These are phyloP conservation scores for Actinidia arguta DNA, from an alignment of 179 eudicot genomes.

Conservation along the genomic window DNA sequence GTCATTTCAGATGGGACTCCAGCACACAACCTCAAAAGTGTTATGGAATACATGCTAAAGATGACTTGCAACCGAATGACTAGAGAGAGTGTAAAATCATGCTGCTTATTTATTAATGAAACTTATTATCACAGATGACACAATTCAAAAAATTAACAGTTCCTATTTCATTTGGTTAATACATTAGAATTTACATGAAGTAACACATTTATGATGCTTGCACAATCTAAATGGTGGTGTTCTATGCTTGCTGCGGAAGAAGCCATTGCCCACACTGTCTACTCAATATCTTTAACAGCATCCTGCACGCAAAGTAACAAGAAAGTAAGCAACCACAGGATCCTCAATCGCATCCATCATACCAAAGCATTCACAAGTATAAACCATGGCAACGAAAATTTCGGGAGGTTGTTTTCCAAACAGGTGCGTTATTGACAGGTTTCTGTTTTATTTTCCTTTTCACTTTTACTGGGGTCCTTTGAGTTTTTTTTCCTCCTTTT, in stretches of 20 bases:
- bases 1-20: not conserved
- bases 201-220: not conserved
- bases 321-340: conserved; percentile 8
- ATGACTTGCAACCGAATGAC: not conserved
- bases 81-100: not conserved
- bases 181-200: conserved; percentile 13
- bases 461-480: not conserved
- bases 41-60: not conserved
- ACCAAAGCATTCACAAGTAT: not conserved
- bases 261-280: conserved; percentile 19
- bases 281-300: conserved; percentile 80
- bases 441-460: not conserved
- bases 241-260: not conserved
- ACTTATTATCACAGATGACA: not conserved
- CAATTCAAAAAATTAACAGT: not conserved
- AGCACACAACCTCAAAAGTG: not conserved
- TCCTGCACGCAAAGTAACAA: conserved; percentile 54
- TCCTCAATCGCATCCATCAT: not conserved
- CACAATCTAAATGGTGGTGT: conserved; percentile 1
- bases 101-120: not conserved
- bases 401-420: not conserved
- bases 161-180: conserved; percentile 6
- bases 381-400: not conserved
- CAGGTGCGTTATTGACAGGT: not conserved
- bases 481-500: not conserved